Evolutionary conservation across 805 yeast genomes (phyloP).

Genomic region (Ogataea neopini): DNA sequence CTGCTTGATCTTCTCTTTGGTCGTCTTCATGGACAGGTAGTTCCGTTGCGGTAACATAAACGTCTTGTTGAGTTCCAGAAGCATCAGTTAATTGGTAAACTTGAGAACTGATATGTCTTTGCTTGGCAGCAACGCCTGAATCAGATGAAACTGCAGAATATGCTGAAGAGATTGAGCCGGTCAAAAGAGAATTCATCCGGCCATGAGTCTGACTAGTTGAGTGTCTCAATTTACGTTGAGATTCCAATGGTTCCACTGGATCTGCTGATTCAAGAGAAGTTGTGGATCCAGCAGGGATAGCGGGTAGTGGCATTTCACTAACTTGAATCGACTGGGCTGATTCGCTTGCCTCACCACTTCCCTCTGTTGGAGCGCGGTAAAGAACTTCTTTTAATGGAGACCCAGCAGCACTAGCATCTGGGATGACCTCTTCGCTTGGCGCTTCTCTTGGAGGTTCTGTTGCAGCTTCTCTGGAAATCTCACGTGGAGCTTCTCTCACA

Average conservation of each 20-base stretch:
- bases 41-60: conserved; percentile 42
- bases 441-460: too few species aligned
- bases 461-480: too few species aligned
- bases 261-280: background rate
- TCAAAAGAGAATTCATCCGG: conserved; percentile 11
- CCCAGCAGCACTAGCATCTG: background rate
- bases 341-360: background rate
- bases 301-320: too few species aligned
- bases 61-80: conserved; percentile 32
- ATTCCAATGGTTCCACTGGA: background rate
- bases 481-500: background rate
- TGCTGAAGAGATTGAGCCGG: conserved; percentile 17
- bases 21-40: conserved; percentile 22
- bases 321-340: too few species aligned
- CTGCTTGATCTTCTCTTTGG: background rate
- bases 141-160: conserved; percentile 22
- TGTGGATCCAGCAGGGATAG: background rate
- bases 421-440: too few species aligned
- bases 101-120: conserved; percentile 13
- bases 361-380: conserved; percentile 4
- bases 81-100: conserved; percentile 29
- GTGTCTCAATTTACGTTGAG: conserved; percentile 5
- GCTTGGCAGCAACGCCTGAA: conserved; percentile 6
- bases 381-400: conserved; percentile 5
- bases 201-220: conserved; percentile 8